A percentile compares a stretch with the other conserved stretches of the same genome.
These are phyloP conservation scores for Cyclotella distinguenda DNA, from an alignment of 108 stramenopile species.

Conservation along the genomic window DNA sequence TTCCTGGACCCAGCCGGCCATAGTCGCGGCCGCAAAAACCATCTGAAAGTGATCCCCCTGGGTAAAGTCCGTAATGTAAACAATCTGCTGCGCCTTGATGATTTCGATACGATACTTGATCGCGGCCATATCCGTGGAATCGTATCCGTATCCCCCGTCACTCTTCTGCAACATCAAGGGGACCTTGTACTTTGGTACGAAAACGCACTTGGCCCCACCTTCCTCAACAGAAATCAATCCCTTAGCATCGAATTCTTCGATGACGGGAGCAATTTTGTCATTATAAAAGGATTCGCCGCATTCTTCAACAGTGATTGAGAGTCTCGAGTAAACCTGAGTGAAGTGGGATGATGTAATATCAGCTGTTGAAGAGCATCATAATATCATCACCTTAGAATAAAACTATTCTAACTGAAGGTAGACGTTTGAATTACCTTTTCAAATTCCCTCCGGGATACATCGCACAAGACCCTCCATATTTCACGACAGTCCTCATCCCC, in stretches of 20 bases:
- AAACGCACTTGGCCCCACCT: conserved; percentile 93
- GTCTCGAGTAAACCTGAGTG: too few species aligned
- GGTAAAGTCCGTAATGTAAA: conserved; percentile 97
- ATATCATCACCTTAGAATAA: too few species aligned
- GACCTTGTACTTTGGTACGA: conserved; percentile 80
- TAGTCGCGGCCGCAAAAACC: conserved; percentile 91
- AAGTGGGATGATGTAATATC: too few species aligned
- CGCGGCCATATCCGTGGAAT: conserved; percentile 99
- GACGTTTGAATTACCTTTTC: too few species aligned
- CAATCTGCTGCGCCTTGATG: conserved; percentile 81
- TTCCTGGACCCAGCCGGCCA: conserved; percentile 88
- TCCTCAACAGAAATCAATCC: conserved; percentile 79
- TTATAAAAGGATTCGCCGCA: conserved; percentile 99
- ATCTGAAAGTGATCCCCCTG: conserved; percentile 96
- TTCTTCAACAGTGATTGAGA: conserved; percentile 90
- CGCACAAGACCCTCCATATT: conserved; percentile 95
- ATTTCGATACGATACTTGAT: conserved; percentile 89
- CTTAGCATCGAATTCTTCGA: conserved; percentile 82
- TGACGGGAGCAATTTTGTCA: conserved; percentile 90
- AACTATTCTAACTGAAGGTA: too few species aligned
- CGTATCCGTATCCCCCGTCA: conserved; percentile 99
- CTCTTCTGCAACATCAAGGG: conserved; percentile 98
- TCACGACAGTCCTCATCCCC: conserved; percentile 87
- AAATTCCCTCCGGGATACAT: conserved; percentile 93
- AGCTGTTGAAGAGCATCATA: too few species aligned